A percentile compares a stretch with the other conserved stretches of the same genome.
phyloP scores from a whole-genome alignment of 768 basidiomycete genomes.

The Hydnum rufescens region DNA sequence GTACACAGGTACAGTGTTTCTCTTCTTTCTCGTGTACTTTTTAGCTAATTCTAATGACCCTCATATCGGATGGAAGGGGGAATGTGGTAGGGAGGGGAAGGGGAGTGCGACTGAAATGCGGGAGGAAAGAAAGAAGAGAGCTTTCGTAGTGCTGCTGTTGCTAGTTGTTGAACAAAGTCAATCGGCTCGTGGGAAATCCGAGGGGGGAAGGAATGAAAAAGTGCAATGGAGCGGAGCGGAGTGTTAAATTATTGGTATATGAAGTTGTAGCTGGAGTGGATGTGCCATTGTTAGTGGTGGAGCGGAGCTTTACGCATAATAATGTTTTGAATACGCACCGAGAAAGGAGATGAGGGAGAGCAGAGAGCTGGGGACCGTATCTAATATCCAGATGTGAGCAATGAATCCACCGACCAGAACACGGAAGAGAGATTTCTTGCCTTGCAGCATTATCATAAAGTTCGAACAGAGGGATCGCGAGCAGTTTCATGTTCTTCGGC shows the following conservation, averaged over 20 bases:
- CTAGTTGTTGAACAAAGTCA: no score
- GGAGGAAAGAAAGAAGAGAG: no score
- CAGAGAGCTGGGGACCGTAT: slow-evolving; percentile 86
- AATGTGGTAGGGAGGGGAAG: no score
- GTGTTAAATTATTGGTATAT: slow-evolving; percentile 49
- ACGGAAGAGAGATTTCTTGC: slow-evolving; percentile 19
- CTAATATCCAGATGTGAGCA: slow-evolving; percentile 22
- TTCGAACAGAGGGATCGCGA: slow-evolving; percentile 92
- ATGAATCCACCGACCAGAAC: background rate
- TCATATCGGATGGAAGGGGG: no score
- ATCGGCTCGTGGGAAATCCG: no score
- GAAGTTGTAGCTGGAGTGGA: slow-evolving; percentile 34
- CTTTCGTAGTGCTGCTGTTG: no score
- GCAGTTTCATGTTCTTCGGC: slow-evolving; percentile 96
- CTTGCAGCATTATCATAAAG: slow-evolving; percentile 93
- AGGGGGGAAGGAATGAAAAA: no score
- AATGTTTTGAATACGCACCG: slow-evolving; percentile 26
- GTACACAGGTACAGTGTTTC: no score
- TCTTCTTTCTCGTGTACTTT: no score
- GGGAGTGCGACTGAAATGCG: no score
- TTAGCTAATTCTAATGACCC: no score
- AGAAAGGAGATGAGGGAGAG: slow-evolving; percentile 82
- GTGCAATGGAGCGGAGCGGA: no score
- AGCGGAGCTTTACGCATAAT: background rate
- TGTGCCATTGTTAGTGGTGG: background rate